Conservation (phyloP, 2,329 filamentous ascomycete species). For the Pezicula carpinea region DNA sequence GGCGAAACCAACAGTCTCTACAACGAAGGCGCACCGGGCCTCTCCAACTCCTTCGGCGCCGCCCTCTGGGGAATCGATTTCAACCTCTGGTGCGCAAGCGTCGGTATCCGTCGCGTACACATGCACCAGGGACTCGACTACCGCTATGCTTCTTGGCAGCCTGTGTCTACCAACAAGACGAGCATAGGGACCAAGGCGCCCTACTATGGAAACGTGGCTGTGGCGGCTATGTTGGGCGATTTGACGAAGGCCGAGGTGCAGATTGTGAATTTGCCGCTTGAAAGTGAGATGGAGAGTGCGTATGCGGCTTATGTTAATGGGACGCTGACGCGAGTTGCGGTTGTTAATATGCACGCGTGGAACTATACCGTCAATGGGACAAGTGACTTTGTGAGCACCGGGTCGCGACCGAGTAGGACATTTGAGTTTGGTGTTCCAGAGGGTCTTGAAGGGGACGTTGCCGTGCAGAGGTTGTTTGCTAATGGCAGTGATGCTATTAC, state of each 20-base stretch:
- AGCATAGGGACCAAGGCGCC: constrained; percentile 55
- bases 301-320: constrained; percentile 50
- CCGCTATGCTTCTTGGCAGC: constrained; percentile 58
- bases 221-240: constrained; percentile 50
- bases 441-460: constrained; percentile 19
- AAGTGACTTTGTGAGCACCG: constrained; percentile 19
- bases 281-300: constrained; percentile 37
- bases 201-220: constrained; percentile 58
- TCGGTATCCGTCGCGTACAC: constrained; percentile 52
- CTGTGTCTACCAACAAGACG: constrained; percentile 44
- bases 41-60: constrained; percentile 62
- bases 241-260: constrained; percentile 31
- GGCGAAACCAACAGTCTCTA: constrained; percentile 55
- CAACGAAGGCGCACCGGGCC: constrained; percentile 54
- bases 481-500: constrained; percentile 61
- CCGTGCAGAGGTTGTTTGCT: constrained; percentile 47
- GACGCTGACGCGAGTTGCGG: constrained; percentile 41
- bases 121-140: constrained; percentile 64
- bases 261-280: constrained; percentile 43
- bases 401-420: constrained; percentile 27
- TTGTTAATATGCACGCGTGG: constrained; percentile 55
- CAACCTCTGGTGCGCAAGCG: constrained; percentile 51
- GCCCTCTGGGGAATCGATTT: constrained; percentile 63
- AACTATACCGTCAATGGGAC: constrained; percentile 50
- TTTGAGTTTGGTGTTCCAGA: constrained; percentile 38